Evolutionary conservation across 495 filamentous ascomycete genomes (phyloP), one percentile per base, ranked within the genome.

Genomic region (Neurospora sp.): DNA sequence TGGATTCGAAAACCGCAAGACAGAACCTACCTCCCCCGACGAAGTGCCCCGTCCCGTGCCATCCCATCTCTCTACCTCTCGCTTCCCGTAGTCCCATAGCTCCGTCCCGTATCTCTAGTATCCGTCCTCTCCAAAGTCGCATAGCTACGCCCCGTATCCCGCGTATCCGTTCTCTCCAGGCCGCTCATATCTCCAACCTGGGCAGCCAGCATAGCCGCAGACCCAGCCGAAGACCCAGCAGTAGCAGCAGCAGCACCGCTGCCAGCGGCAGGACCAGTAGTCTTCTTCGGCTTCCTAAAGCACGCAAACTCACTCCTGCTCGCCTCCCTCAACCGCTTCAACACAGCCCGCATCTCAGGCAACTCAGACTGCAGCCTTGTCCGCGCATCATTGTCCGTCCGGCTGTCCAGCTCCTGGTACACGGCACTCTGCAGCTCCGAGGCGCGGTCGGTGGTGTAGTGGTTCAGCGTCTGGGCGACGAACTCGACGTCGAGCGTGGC

Each of bases 401-500:
- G 89, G 59, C 87, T 84, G 77, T 99, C 96, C 37, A 99, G 82
- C 82, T 93, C 92, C 70, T 93, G 88, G 80, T 99, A 99, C 71
- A 98, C 92, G 82, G 92, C 86, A 75, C 91, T 91, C 83, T 98
- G 94, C 48, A 90, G 84, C 74, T 91, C 86, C 16, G 88, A 89
- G 20, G 93, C 93, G 70, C 90, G 86, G n/a, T 96, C 91, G 14
- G 92, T 94, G 1, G 93, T 94, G 78, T 94, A 99, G 72, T 92
- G 89, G 72, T 87, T 91, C 70, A 99, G 83, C 12, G 94, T 97
- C 84, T 98, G 96, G 6, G 94, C 93, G 42, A 98, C 90, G 82
- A 98, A 99, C 81, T 99, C 96, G 10, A 97, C 94, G 73, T 99
- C 96, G 6, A 99, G 86, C 0, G 96, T 98, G 3, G 96, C 96